These are phyloP conservation scores for Zarea fungicola DNA, from an alignment of 2,329 filamentous ascomycete genomes.

Conservation along the genomic window DNA sequence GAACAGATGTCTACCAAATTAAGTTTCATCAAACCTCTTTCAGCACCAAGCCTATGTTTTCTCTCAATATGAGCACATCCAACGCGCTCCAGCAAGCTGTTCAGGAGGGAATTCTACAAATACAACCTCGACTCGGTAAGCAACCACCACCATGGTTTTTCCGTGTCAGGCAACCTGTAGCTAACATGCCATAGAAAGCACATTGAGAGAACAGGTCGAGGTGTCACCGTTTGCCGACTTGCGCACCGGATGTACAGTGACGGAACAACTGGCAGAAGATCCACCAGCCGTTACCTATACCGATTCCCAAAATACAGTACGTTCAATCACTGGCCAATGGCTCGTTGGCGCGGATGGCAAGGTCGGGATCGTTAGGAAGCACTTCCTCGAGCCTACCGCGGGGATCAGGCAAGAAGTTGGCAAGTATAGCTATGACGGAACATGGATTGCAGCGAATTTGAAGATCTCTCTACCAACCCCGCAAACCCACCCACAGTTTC, in stretches of 20 bases:
- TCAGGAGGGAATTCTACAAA: conserved; percentile 7
- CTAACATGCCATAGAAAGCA: no score
- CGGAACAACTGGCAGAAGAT: conserved; percentile 20
- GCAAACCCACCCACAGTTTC: conserved; percentile 41
- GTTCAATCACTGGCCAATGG: conserved; percentile 11
- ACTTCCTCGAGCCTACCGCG: conserved; percentile 35
- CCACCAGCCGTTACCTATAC: conserved; percentile 24
- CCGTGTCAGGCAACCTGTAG: no score
- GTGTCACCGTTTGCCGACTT: conserved; percentile 15
- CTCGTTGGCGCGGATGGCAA: conserved; percentile 44
- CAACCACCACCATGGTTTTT: no score
- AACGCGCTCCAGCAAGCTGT: not conserved
- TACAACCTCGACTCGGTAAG: conserved; percentile 12
- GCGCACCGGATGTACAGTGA: conserved; percentile 9
- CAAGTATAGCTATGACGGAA: conserved; percentile 30
- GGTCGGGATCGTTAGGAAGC: conserved; percentile 39
- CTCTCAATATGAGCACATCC: not conserved
- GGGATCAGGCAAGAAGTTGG: conserved; percentile 32
- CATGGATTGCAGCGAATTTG: conserved; percentile 45
- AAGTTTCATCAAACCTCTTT: conserved; percentile 19
- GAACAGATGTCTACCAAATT: conserved; percentile 13
- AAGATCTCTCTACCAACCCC: conserved; percentile 37
- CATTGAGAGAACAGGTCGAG: conserved; percentile 16
- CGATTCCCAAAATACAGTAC: conserved; percentile 1
- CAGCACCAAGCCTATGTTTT: not conserved